Evolutionary conservation across 2,329 filamentous ascomycete genomes (phyloP), one percentile per base, ranked within the genome.

Genomic region (Alternaria brassicicola): DNA sequence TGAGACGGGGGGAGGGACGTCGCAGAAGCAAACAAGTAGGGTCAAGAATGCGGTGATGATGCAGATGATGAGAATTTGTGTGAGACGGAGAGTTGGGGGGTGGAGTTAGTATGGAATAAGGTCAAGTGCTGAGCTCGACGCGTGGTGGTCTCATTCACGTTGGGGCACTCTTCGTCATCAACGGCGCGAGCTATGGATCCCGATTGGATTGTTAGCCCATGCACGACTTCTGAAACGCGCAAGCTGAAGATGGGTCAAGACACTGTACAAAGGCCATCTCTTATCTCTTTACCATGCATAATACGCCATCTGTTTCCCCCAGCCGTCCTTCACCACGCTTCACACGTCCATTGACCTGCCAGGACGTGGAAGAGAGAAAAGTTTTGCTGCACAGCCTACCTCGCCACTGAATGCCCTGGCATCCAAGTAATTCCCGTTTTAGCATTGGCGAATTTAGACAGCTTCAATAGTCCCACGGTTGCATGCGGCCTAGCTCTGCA

Each of bases 1-100:
- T 57, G 57, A 55, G 61, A 63, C 55, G 42, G 38, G 26, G 19
- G 19, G n/a, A 42, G 19, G 19, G n/a, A 42, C 28, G 57, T 55
- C 52, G 47, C 47, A 54, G 46, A 31, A 38, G 54, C 23, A 39
- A 55, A 42, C 23, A 46, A 28, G 17, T 6, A 39, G 31, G 19
- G 39, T 49, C 30, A 21, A 47, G 35, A 30, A 45, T 38, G 12
- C 23, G 17, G 23, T 26, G 17, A 45, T 12, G 26, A 26, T 46
- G 48, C 36, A 31, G 21, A 17, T 19, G 39, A 21, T 10, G 36
- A 21, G 31, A 9, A 19, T 38, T 19, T 19, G n/a, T 12, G 36
- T 21, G 36, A 21, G 36, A 15, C 12, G 17, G 36, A 39, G 36
- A 23, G n/a, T 31, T 39, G 38, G 26, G 19, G 33, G 35, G 17